A percentile compares a stretch with the other conserved stretches of the same genome.
phyloP scores from a whole-genome alignment of 441 rosid species.

The Brassica balearica region DNA sequence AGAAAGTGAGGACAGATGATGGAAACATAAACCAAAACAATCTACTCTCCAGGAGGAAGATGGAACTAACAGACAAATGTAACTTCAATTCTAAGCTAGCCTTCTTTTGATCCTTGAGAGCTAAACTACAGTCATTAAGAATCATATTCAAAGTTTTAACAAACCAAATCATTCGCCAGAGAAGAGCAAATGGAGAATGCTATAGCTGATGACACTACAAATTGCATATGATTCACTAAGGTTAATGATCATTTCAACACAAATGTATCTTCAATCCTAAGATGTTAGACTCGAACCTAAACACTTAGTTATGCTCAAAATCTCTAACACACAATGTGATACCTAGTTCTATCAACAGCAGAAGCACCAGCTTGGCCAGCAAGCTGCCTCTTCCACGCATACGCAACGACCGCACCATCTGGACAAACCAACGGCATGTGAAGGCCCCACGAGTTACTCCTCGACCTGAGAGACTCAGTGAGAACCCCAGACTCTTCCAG shows the following conservation, averaged over 20 bases:
- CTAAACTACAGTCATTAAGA: no score
- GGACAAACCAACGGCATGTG: slow-evolving; percentile 97
- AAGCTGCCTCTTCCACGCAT: slow-evolving; percentile 97
- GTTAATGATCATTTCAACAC: background rate
- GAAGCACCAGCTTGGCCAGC: slow-evolving; percentile 99
- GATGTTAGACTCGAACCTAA: background rate
- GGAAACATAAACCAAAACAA: slow-evolving; percentile 7
- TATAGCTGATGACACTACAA: background rate
- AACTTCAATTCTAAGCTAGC: no score
- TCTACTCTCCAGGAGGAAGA: no score
- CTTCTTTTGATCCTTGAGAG: no score
- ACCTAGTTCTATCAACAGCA: slow-evolving; percentile 98
- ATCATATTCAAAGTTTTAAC: background rate
- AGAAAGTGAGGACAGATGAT: background rate
- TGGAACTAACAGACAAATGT: no score
- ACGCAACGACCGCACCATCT: slow-evolving; percentile 95
- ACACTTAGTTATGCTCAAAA: background rate
- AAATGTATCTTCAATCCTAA: slow-evolving; percentile 1
- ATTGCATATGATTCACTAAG: background rate
- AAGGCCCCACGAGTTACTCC: slow-evolving; percentile 93
- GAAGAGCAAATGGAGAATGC: background rate
- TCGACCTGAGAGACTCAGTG: slow-evolving; percentile 71
- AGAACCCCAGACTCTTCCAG: slow-evolving; percentile 92
- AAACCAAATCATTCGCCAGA: background rate
- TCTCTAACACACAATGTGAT: background rate